Evolutionary conservation across 2,329 filamentous ascomycete genomes (phyloP), one percentile per base, ranked within the genome.

Genomic region (Colletotrichum sidae): DNA sequence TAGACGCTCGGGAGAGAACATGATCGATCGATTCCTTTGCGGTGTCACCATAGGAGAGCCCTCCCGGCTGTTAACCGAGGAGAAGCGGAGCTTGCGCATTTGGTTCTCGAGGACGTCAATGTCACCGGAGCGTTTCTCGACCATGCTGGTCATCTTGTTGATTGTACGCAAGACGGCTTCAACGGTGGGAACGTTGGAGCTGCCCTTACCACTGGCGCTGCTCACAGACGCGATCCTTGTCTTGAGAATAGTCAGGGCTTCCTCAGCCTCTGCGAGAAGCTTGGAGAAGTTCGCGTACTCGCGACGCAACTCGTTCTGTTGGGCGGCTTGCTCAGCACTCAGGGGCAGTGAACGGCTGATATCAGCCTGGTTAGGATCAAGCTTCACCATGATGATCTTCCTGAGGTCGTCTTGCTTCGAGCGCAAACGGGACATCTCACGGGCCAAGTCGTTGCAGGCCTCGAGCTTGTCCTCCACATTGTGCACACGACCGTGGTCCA

Each of bases 141-240:
- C 92, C 90, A 97, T 95, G 65, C 84, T 87, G 39, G 94, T 97
- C 91, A 99, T 94, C 74, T 96, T 97, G 63, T 84, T 84, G 69
- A 99, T 97, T 1, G 96, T 99, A 65, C 92, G 92, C 70, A 94
- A 90, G 17, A 99, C 92, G 0, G 93, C 93, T 71, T 97, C 96
- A 9, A 97, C 92, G 0, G 94, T 97, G 0, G 96, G 96, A 5
- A 90, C 86, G 55, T 84, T 83, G 10, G 77, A 73, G 25, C 73
- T 76, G 1, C 74, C 75, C 61, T 78, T 84, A 69, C 81, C 85
- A 46, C 80, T 79, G 3, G 81, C 75, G 53, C 81, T 81, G 15
- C 84, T 85, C 8, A 84, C 83, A 1, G 86, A 80, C 1, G 91
- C 90, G 15, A 97, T 84, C 71, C 90, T 92, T 3, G 94, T 91